Percentiles rank a stretch among this genome's conserved stretches.
These are phyloP conservation scores for Malassezia caprae DNA, from an alignment of 1,284 basidiomycete species.

Conservation along the genomic window DNA sequence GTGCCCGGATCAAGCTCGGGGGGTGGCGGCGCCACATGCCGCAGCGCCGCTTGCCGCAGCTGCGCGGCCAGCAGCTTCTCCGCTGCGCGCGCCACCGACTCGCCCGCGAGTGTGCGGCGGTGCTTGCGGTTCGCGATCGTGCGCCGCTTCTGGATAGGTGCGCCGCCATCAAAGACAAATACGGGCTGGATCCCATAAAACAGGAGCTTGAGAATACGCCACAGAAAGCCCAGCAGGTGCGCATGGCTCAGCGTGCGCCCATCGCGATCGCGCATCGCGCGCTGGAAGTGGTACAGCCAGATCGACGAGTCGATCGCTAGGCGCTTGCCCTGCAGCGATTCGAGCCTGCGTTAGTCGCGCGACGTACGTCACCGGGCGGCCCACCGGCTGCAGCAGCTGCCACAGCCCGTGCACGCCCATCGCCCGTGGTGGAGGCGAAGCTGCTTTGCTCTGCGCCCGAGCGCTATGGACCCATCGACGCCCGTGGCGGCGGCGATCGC, in stretches of 20 bases:
- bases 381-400: constrained; percentile 47
- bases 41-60: constrained; percentile 77
- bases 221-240: constrained; percentile 77
- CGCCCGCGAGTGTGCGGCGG: constrained; percentile 53
- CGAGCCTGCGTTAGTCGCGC: constrained; percentile 21
- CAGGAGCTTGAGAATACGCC: constrained; percentile 77
- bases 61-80: constrained; percentile 88
- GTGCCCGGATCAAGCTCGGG: constrained; percentile 51
- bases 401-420: constrained; percentile 49
- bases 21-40: constrained; percentile 52
- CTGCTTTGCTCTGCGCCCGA: neutral
- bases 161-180: constrained; percentile 79
- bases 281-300: constrained; percentile 73
- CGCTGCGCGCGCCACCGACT: constrained; percentile 50
- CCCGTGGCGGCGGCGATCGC: constrained; percentile 1
- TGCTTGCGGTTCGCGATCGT: constrained; percentile 52
- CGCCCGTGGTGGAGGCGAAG: constrained; percentile 1
- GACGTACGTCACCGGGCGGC: constrained; percentile 42
- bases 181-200: constrained; percentile 74
- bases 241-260: constrained; percentile 82
- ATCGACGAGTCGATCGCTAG: constrained; percentile 84
- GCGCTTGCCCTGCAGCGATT: constrained; percentile 46
- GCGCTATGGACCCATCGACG: constrained; percentile 2
- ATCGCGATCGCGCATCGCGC: constrained; percentile 96
- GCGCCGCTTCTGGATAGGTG: constrained; percentile 49